phyloP scores from a whole-genome alignment of 106 monocot species.

The Dioscorea dumetorum region DNA sequence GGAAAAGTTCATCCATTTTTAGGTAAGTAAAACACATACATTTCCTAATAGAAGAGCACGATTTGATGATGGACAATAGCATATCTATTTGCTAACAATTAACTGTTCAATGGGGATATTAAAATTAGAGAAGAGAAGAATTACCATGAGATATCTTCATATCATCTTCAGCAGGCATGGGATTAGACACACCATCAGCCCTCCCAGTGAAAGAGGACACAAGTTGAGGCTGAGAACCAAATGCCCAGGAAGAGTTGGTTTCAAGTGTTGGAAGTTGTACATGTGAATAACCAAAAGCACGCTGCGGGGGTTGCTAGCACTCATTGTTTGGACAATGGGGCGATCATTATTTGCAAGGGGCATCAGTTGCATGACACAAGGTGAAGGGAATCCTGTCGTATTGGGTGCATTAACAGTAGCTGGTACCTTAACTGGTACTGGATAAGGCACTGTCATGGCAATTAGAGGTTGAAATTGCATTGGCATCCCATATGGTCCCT shows the following conservation, averaged over 20 bases:
- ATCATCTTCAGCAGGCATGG: slow-evolving; percentile 29
- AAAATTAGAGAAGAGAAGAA: slow-evolving; percentile 9
- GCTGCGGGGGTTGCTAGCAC: slow-evolving; percentile 25
- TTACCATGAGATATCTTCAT: slow-evolving; percentile 50
- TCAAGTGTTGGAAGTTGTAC: slow-evolving; percentile 83
- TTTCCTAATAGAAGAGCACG: too few species aligned
- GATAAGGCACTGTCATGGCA: slow-evolving; percentile 27
- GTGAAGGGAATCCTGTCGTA: slow-evolving; percentile 20
- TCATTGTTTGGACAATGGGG: slow-evolving; percentile 10
- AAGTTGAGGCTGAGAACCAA: slow-evolving; percentile 36
- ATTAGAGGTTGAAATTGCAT: slow-evolving; percentile 40
- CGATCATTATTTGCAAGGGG: slow-evolving; percentile 26
- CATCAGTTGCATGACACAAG: slow-evolving; percentile 43
- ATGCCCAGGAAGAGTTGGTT: slow-evolving; percentile 62
- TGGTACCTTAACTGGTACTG: slow-evolving; percentile 19
- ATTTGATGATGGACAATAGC: too few species aligned
- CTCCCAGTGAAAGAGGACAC: slow-evolving; percentile 20
- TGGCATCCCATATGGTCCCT: slow-evolving; percentile 37
- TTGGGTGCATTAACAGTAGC: slow-evolving; percentile 17
- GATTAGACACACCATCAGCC: slow-evolving; percentile 17
- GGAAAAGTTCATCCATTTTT: too few species aligned
- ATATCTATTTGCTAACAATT: too few species aligned
- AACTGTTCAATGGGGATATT: neutral
- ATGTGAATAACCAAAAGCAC: slow-evolving; percentile 75
- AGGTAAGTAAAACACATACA: too few species aligned